A percentile compares a stretch with the other conserved stretches of the same genome.
These are phyloP conservation scores for Colletotrichum lupini DNA, from an alignment of 2,329 filamentous ascomycete species.

Conservation along the genomic window DNA sequence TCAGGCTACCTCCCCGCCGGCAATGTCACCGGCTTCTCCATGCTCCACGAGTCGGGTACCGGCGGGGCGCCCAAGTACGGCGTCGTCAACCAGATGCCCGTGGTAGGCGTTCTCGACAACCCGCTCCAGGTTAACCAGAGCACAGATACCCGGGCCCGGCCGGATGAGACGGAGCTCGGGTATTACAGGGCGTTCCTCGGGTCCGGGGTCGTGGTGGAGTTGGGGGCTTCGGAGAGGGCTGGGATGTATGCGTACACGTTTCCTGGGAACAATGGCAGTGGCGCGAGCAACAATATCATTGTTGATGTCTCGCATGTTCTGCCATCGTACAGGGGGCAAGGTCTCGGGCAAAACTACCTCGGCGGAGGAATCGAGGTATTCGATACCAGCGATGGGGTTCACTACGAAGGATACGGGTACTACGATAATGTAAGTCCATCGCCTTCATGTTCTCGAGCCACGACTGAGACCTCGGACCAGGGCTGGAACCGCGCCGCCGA, in stretches of 20 bases:
- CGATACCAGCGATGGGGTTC: conserved; percentile 50
- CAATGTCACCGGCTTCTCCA: conserved; percentile 68
- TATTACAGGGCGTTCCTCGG: conserved; percentile 68
- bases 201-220: conserved; percentile 66
- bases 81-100: conserved; percentile 69
- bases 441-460: neutral
- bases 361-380: conserved; percentile 67
- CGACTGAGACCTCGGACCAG: conserved; percentile 41
- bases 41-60: conserved; percentile 75
- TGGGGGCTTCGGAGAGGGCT: conserved; percentile 66
- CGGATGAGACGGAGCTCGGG: conserved; percentile 67
- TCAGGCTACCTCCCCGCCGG: conserved; percentile 63
- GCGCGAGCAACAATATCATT: conserved; percentile 57
- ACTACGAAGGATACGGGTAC: conserved; percentile 69
- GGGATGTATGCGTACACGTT: conserved; percentile 73
- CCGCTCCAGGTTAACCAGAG: conserved; percentile 60
- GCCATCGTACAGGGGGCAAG: conserved; percentile 69
- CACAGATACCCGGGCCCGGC: conserved; percentile 61
- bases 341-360: conserved; percentile 71
- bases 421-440: conserved; percentile 67
- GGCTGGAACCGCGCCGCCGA: conserved; percentile 73
- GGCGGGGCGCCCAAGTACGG: conserved; percentile 79
- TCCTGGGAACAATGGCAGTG: conserved; percentile 46
- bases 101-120: conserved; percentile 60
- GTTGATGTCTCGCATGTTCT: conserved; percentile 76